Evolutionary conservation across 345 rosid species (phyloP), one percentile per base, ranked within the genome.

Genomic region (Hibiscus mutabilis): DNA sequence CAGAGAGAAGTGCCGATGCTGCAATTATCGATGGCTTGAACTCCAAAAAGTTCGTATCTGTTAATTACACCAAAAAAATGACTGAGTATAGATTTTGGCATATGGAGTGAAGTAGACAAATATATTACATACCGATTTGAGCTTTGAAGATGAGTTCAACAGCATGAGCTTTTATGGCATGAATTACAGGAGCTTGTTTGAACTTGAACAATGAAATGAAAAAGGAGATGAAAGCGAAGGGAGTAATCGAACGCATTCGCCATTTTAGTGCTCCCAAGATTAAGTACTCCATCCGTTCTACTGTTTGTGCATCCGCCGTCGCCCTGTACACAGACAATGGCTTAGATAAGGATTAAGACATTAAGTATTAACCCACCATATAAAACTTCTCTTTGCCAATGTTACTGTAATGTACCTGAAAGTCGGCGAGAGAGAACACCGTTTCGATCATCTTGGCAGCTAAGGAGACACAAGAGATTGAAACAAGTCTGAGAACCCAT

Each of bases 11-110:
- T 7, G 96, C 83, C 10, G 98, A 82, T 22, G 90, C 96, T 35
- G 95, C 91, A 5, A 83, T 74, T 19, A 86, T 70, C 16, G 96
- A 92, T 74, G 98, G 93, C 83, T 85, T 90, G 85, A 90, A 87
- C 79, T 79, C 86, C 47, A 88, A 70, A 71, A 87, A 64, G 64
- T 74, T 78, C 53, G 80, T 71, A 66, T 86, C 98, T 92, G 86
- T 71, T 11, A 77, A 76, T 0, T 14, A 21, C 12, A 22, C 44
- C 12, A 40, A 0, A 35, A 6, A 35, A 35, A 9, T 19, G 27
- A 0, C 1, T 5, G 4, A 37, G 3, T 49, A 35, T 18, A 19
- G 19, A 18, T 18, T 53, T 53, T 53, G 19, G 19, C 19, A 8
- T 6, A 51, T 12, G 21, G 3, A 40, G 0, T 21, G 13, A 55